Evolutionary conservation across 768 basidiomycete genomes (phyloP), one percentile per base, ranked within the genome.

Genomic region (Tylopilus sp.): DNA sequence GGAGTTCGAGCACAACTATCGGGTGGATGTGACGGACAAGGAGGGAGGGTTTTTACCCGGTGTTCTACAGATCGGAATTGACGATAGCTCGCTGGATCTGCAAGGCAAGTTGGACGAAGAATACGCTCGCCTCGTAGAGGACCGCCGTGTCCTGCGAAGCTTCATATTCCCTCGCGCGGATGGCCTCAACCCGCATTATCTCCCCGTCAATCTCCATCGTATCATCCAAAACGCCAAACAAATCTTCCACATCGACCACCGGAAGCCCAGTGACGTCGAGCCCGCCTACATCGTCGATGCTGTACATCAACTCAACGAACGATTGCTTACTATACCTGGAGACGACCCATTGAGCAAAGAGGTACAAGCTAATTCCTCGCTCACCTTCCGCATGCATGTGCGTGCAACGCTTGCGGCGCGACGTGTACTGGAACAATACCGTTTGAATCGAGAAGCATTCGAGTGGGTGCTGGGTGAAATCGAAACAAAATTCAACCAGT

Each of bases 391-490:
- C 50, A 98, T 97, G 79, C 93, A 97, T 58, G 74, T 98, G 0
- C 88, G 95, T 8, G 86, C 91, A 6, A 91, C 88, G 1, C 85
- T 99, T 52, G 91, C 93, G 0, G 71, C 89, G 0, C 85, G 93
- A 10, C 85, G 87, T 12, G 91, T 98, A 1, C 68, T 98, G 53
- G 93, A 97, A 71, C 81, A 85, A 57, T 84, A 82, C 68, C 94
- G 95, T 60, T 76, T 98, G 35, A 94, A 88, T 55, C 78, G 81
- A 40, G 92, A 97, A 69, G 95, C 95, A 3, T 98, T 97, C 65
- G 93, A 98, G 63, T 99, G 97, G 95, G 92, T 98, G 2, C 61
- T 98, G 44, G 76, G 97, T 56, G 97, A 98, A 71, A 56, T 98
- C 26, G 95, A 98, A 67, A 79, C 91, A 40, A 94, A 95, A 68